Percentiles rank a stretch among this genome's conserved stretches.
These are phyloP conservation scores for Phytophthora agathidicida DNA, from an alignment of 352 stramenopile species.

Conservation along the genomic window DNA sequence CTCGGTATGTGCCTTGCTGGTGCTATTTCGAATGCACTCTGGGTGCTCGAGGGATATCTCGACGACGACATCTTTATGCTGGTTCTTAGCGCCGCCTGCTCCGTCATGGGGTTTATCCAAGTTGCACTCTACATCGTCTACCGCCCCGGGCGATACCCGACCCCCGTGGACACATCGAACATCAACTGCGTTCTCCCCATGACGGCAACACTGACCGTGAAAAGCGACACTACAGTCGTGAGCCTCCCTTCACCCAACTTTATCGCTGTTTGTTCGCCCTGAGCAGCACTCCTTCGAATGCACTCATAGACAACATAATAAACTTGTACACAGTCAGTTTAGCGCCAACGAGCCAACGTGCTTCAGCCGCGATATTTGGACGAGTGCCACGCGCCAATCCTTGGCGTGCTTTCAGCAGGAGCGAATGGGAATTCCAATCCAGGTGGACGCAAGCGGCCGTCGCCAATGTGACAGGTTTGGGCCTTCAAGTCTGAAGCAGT, in stretches of 20 bases:
- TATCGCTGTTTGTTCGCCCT: constrained; percentile 21
- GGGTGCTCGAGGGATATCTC: constrained; percentile 36
- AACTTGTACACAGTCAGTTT: no score
- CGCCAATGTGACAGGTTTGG: background rate
- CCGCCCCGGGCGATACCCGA: constrained; percentile 17
- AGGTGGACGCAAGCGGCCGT: constrained; percentile 8
- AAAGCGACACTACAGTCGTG: constrained; percentile 22
- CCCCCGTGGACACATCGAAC: background rate
- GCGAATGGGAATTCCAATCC: constrained; percentile 3
- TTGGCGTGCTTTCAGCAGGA: constrained; percentile 14
- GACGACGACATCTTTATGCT: constrained; percentile 31
- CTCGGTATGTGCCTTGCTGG: constrained; percentile 38
- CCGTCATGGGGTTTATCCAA: constrained; percentile 22
- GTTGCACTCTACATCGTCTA: constrained; percentile 35
- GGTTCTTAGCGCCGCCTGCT: constrained; percentile 17
- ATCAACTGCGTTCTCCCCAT: constrained; percentile 15
- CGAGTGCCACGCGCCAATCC: constrained; percentile 7
- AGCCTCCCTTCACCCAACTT: constrained; percentile 23
- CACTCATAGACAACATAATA: background rate
- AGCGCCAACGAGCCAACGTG: no score
- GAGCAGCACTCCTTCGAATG: background rate
- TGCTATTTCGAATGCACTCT: constrained; percentile 37
- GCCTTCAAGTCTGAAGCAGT: constrained; percentile 10
- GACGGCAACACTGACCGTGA: constrained; percentile 3
- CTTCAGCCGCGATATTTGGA: constrained; percentile 18